These are phyloP conservation scores for Abrus precatorius DNA, from an alignment of 306 rosid species.

Conservation along the genomic window DNA sequence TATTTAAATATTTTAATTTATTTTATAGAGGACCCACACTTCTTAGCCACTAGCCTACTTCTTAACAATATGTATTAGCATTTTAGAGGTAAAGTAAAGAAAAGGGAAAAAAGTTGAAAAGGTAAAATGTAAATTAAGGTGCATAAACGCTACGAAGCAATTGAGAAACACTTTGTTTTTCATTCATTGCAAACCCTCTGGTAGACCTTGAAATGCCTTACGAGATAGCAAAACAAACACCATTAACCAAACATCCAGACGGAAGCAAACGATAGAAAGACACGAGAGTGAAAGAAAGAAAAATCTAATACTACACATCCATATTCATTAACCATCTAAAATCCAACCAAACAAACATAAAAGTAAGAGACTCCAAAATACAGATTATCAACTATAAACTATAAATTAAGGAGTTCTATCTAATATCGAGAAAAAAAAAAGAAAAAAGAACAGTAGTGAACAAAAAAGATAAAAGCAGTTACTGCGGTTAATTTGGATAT, in stretches of 20 bases:
- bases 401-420: slow-evolving; percentile 10
- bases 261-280: slow-evolving; percentile 24
- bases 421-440: neutral
- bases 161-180: slow-evolving; percentile 42
- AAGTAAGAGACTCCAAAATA: slow-evolving; percentile 20
- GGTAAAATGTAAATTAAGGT: neutral
- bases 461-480: slow-evolving; percentile 17
- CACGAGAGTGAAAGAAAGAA: neutral
- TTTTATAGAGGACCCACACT: slow-evolving; percentile 33
- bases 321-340: slow-evolving; percentile 46
- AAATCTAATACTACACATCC: slow-evolving; percentile 48
- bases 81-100: slow-evolving; percentile 37
- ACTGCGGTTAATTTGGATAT: slow-evolving; percentile 56
- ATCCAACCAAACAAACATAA: slow-evolving; percentile 45
- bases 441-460: neutral
- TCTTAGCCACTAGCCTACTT: slow-evolving; percentile 2
- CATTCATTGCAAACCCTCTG: slow-evolving; percentile 38
- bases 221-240: slow-evolving; percentile 53
- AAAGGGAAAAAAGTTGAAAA: slow-evolving; percentile 16
- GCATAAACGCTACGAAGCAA: slow-evolving; percentile 5
- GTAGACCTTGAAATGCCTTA: slow-evolving; percentile 49
- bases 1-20: neutral
- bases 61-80: slow-evolving; percentile 4
- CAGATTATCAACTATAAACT: slow-evolving; percentile 42
- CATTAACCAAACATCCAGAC: slow-evolving; percentile 50